These are phyloP conservation scores for Vitis vinifera DNA, from an alignment of 164 flowering plant genomes.

Conservation along the genomic window DNA sequence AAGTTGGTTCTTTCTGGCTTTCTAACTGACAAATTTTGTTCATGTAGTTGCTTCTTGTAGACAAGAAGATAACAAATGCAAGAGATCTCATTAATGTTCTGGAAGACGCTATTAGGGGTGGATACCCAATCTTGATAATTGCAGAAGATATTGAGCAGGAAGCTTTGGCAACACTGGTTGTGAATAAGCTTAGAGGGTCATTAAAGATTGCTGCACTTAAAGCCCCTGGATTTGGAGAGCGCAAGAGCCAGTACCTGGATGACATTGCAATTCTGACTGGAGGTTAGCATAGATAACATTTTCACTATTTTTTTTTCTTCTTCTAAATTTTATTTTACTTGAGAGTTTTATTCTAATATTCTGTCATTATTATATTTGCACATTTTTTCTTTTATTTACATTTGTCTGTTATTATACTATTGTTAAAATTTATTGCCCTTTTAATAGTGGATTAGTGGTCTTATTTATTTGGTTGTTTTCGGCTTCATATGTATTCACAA, in stretches of 20 bases:
- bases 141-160: conserved; percentile 99
- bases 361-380: too few relatives aligned
- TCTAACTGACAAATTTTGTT: conserved; percentile 3
- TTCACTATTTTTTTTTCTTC: neutral
- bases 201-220: conserved; percentile 94
- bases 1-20: neutral
- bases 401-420: neutral
- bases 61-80: conserved; percentile 93
- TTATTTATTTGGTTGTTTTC: neutral
- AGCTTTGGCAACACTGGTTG: conserved; percentile 98
- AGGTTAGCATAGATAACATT: conserved; percentile 36
- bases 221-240: conserved; percentile 99
- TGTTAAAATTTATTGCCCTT: neutral
- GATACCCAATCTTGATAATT: conserved; percentile 78
- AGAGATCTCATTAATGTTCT: conserved; percentile 79
- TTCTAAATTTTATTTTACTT: neutral
- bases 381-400: neutral
- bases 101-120: conserved; percentile 88
- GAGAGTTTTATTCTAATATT: neutral
- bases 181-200: conserved; percentile 90
- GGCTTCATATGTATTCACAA: neutral
- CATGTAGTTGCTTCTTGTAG: conserved; percentile 91
- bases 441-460: neutral
- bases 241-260: conserved; percentile 94
- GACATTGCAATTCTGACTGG: conserved; percentile 95